Evolutionary conservation across 2,329 filamentous ascomycete genomes (phyloP).

Genomic region (Colletotrichum sp.): DNA sequence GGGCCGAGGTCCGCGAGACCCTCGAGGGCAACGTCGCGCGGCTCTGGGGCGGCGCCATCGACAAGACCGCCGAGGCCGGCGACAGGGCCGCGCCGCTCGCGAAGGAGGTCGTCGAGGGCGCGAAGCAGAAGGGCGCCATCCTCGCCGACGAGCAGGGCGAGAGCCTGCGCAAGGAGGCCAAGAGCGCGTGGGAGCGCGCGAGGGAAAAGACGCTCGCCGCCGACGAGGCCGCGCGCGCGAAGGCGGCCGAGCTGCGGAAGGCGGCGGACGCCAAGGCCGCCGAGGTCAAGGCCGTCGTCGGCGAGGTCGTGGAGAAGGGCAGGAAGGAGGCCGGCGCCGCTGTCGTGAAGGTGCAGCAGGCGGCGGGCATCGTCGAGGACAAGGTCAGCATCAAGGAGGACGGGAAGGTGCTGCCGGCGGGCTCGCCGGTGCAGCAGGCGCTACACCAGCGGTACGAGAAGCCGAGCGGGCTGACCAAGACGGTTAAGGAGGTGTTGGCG

Average conservation of each 20-base stretch:
- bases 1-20: slow-evolving; percentile 65
- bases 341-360: slow-evolving; percentile 34
- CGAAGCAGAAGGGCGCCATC: slow-evolving; percentile 41
- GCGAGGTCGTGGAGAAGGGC: slow-evolving; percentile 15
- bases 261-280: slow-evolving; percentile 4
- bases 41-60: slow-evolving; percentile 48
- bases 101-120: slow-evolving; percentile 33
- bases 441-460: slow-evolving; percentile 57
- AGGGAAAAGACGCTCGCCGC: slow-evolving; percentile 23
- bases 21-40: slow-evolving; percentile 55
- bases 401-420: slow-evolving; percentile 43
- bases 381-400: slow-evolving; percentile 39
- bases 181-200: slow-evolving; percentile 23
- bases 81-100: slow-evolving; percentile 34
- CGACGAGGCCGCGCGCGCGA: slow-evolving; percentile 13
- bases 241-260: slow-evolving; percentile 13
- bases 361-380: slow-evolving; percentile 24
- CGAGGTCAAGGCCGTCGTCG: slow-evolving; percentile 18
- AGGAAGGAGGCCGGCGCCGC: slow-evolving; percentile 10
- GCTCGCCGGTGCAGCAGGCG: slow-evolving; percentile 52
- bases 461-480: slow-evolving; percentile 46
- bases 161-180: slow-evolving; percentile 25
- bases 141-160: slow-evolving; percentile 25
- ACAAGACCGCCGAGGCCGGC: slow-evolving; percentile 32
- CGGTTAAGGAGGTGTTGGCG: slow-evolving; percentile 56